These are phyloP conservation scores for Trametes coccinea DNA, from an alignment of 768 basidiomycete species.

Conservation along the genomic window DNA sequence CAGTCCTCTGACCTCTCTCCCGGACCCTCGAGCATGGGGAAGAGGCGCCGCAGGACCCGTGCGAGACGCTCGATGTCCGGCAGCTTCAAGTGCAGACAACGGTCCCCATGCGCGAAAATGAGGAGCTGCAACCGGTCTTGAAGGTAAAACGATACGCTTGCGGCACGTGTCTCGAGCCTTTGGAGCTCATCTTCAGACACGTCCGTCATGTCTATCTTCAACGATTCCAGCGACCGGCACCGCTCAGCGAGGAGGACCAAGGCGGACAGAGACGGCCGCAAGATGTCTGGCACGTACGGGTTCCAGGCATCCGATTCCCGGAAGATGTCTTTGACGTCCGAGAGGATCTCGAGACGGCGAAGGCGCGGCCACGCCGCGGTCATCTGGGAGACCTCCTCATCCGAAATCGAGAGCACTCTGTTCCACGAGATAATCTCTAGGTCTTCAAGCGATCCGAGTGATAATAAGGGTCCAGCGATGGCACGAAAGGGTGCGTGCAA, in stretches of 20 bases:
- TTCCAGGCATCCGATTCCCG: background rate
- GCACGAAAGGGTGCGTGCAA: background rate
- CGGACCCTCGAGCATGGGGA: background rate
- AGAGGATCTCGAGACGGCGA: background rate
- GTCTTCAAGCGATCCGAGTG: background rate
- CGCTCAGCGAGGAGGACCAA: background rate
- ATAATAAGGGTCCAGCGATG: background rate
- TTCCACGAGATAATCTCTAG: background rate
- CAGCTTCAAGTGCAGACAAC: background rate
- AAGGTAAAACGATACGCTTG: background rate
- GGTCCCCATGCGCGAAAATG: background rate
- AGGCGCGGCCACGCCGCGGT: background rate
- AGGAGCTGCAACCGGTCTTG: background rate
- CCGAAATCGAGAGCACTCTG: background rate
- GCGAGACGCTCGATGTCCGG: background rate
- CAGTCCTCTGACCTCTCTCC: background rate
- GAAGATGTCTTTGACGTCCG: background rate
- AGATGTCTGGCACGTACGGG: background rate
- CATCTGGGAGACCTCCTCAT: background rate
- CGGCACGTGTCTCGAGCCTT: background rate
- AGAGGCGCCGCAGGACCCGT: background rate
- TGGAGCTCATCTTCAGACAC: background rate
- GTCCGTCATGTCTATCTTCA: background rate
- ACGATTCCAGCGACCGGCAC: background rate
- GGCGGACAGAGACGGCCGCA: background rate